Evolutionary conservation across 805 yeast genomes (phyloP).

Genomic region (Monosporozyma servazzii): DNA sequence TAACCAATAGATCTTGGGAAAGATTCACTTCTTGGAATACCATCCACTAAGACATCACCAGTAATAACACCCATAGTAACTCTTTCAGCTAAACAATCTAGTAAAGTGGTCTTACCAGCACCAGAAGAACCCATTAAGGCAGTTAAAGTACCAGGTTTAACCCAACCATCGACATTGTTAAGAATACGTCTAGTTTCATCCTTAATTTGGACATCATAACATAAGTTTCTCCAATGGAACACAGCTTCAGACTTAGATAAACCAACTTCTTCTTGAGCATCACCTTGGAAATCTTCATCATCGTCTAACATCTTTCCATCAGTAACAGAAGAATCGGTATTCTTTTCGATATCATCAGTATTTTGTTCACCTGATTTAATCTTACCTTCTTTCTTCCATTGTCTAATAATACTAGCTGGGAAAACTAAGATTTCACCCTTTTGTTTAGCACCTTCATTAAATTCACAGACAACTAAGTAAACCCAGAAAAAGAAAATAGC

Average conservation of each 20-base stretch:
- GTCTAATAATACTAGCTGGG: conserved; percentile 40
- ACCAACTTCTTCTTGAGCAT: conserved; percentile 12
- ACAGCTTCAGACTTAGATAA: conserved; percentile 36
- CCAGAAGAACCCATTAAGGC: conserved; percentile 75
- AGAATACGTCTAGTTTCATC: conserved; percentile 52
- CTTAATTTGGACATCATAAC: conserved; percentile 60
- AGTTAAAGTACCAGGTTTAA: conserved; percentile 72
- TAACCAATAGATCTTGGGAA: conserved; percentile 60
- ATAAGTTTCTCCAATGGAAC: conserved; percentile 71
- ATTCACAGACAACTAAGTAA: conserved; percentile 48
- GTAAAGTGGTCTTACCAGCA: conserved; percentile 71
- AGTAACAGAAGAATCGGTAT: conserved; percentile 8
- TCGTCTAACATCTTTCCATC: conserved; percentile 23
- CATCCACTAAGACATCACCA: conserved; percentile 60
- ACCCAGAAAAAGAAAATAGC: conserved; percentile 43
- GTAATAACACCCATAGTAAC: conserved; percentile 62
- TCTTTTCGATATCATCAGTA: conserved; percentile 21
- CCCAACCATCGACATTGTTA: conserved; percentile 69
- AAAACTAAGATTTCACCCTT: conserved; percentile 65
- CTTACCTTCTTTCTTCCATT: conserved; percentile 35
- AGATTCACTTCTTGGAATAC: conserved; percentile 48
- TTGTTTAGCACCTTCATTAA: conserved; percentile 52
- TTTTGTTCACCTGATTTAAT: conserved; percentile 13
- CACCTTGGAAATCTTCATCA: conserved; percentile 7
- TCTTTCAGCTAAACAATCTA: conserved; percentile 64